These are phyloP conservation scores for Aspergillus costaricaensis DNA, from an alignment of 2,329 filamentous ascomycete genomes.

Conservation along the genomic window DNA sequence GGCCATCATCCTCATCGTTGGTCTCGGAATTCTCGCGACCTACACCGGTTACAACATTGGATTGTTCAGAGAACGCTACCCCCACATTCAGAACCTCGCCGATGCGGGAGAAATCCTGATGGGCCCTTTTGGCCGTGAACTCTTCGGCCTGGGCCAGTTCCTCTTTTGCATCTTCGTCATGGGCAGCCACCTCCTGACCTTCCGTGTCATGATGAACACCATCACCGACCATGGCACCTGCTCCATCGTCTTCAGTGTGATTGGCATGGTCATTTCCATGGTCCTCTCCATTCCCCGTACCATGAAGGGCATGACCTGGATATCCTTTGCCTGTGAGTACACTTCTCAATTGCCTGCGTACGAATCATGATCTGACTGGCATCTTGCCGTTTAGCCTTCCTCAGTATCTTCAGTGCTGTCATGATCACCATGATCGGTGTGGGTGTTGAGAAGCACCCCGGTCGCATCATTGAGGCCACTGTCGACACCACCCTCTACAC, in stretches of 20 bases:
- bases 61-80: slow-evolving; percentile 58
- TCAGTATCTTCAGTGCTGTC: slow-evolving; percentile 66
- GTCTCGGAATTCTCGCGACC: slow-evolving; percentile 56
- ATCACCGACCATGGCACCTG: slow-evolving; percentile 64
- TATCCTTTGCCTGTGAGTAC: slow-evolving; percentile 58
- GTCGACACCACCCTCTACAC: slow-evolving; percentile 52
- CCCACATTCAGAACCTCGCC: slow-evolving; percentile 65
- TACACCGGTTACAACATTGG: slow-evolving; percentile 63
- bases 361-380: background rate
- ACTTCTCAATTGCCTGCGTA: background rate
- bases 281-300: slow-evolving; percentile 63
- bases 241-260: slow-evolving; percentile 63
- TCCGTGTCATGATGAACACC: slow-evolving; percentile 67
- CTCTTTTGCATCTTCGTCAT: slow-evolving; percentile 69
- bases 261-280: slow-evolving; percentile 61
- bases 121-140: slow-evolving; percentile 61
- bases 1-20: slow-evolving; percentile 56
- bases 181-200: slow-evolving; percentile 70
- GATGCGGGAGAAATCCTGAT: slow-evolving; percentile 66
- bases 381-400: slow-evolving; percentile 51
- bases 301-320: slow-evolving; percentile 61
- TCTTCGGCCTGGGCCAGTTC: slow-evolving; percentile 63
- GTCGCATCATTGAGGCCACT: slow-evolving; percentile 38
- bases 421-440: slow-evolving; percentile 68
- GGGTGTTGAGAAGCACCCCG: slow-evolving; percentile 52